These are phyloP conservation scores for Pholiota conissans DNA, from an alignment of 768 basidiomycete species.

Conservation along the genomic window DNA sequence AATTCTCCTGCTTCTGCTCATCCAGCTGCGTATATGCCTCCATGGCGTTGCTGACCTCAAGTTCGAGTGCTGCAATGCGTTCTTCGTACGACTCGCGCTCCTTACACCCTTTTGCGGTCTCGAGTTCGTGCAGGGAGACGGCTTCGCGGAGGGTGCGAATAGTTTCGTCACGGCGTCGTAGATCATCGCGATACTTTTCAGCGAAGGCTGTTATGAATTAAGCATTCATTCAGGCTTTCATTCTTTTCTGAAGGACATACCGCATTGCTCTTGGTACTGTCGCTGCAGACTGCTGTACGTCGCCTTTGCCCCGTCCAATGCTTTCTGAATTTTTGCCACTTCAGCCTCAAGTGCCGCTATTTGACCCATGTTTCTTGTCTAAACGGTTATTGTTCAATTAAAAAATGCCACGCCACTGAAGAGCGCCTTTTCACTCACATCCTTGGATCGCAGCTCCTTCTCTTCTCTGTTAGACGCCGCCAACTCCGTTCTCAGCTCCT, in stretches of 20 bases:
- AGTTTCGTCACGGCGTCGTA: constrained; percentile 74
- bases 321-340: constrained; percentile 71
- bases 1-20: constrained; percentile 93
- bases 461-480: constrained; percentile 84
- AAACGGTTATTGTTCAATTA: constrained; percentile 14
- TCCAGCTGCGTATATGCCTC: constrained; percentile 76
- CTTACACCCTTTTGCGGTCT: constrained; percentile 61
- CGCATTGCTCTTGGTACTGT: constrained; percentile 87
- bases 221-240: neutral
- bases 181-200: constrained; percentile 73
- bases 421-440: constrained; percentile 45
- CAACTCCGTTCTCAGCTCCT: constrained; percentile 78
- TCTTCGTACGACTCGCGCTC: constrained; percentile 75
- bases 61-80: constrained; percentile 67
- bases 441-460: constrained; percentile 87
- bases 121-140: constrained; percentile 59
- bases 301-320: constrained; percentile 69
- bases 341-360: constrained; percentile 76
- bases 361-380: constrained; percentile 67
- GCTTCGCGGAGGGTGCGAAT: constrained; percentile 66
- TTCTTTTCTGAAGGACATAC: constrained; percentile 47
- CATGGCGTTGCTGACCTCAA: constrained; percentile 68
- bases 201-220: constrained; percentile 56
- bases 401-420: too few relatives aligned
- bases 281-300: constrained; percentile 79